Evolutionary conservation across 148 eudicot species (phyloP), one percentile per base, ranked within the genome.

Genomic region (Fagopyrum tataricum): DNA sequence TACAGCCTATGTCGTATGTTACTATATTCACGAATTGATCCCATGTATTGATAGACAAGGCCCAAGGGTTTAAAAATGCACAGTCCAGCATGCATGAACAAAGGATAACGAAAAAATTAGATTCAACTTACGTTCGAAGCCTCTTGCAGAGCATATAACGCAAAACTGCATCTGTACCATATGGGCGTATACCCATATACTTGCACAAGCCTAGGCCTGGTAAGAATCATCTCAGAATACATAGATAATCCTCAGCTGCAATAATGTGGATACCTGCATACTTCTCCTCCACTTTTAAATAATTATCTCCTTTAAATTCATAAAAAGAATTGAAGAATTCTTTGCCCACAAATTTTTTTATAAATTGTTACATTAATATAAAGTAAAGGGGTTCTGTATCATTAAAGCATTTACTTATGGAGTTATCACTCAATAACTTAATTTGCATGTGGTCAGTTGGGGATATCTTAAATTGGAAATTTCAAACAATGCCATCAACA

Each of bases 201-300:
- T 90, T 90, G 86, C 96, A 90, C 88, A 66, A 90, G 82, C 24
- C 96, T 87, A 68, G 96, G 87, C 86, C 96, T 90, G 87, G 55
- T 9, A 76, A 41, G 39, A 72, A 24, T 58, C 12, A 61, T 15
- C 59, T 68, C n/a, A 72, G 40, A 61, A 59, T 71, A 44, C 18
- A 31, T 47, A 21, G 37, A 49, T 41, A 6, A 51, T 15, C 37
- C 31, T 13, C 31, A 41, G 18, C 6, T 24, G 31, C n/a, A 26
- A 61, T 9, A 7, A 7, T 20, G 20, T 20, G 8, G 24, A 55
- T 55, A 1, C 7, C 9, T 55, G 61, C 61, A 55, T 18, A 13
- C 49, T 46, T 46, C 49, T 8, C 23, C 20, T n/a, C 3, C 61
- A 55, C 20, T 55, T 55, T 6, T 3, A 1, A 18, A n/a, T 18